Base-by-base conservation (phyloP, 129 eudicot genomes). In the Chrysanthemum seticuspe region DNA sequence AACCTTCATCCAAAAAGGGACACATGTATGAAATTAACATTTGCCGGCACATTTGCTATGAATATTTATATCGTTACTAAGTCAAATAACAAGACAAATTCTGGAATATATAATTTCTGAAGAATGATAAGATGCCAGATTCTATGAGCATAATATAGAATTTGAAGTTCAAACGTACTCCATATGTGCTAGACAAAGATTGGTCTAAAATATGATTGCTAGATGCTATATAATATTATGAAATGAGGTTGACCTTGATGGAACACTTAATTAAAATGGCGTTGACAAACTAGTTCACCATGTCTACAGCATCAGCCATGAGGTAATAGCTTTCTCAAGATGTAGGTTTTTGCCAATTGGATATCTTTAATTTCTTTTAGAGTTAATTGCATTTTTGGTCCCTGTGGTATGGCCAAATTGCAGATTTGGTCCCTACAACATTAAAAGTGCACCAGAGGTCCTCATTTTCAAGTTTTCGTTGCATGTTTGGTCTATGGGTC, bases 101-200 rank as follows among this genome's bases (percentile, higher is more conserved):
- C 8, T 31, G 53, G 81, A 77, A 77, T 60, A 34, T 34, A 34
- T 40, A 70, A 19, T 68, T 51, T 31, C 8, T 61, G 40, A 68
- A 77, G 64, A 51, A 71, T 69, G 76, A 61, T 70, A 62, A 76
- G 80, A 68, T 76, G 49, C 64, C 75, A 14, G 10, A 77, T 69
- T 16, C 65, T 48, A 58, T 27, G 21, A 61, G 53, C 70, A 76
- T 60, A 59, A 59, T 68, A 76, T 70, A 18, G 49, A 36, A 36
- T 36, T 36, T 36, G 45, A 71, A 58, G 44, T 34, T 29, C 34
- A 74, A 40, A n/a, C 25, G 36, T 40, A 74, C 57, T 19, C n/a
- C 9, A 18, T 16, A 56, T 34, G 70, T 59, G 21, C 57, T 44
- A 59, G 73, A 75, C 73, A 66, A 54, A 55, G 64, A 55, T 75